These are phyloP conservation scores for Ilyonectria destructans DNA, from an alignment of 2,329 filamentous ascomycete genomes.

Conservation along the genomic window DNA sequence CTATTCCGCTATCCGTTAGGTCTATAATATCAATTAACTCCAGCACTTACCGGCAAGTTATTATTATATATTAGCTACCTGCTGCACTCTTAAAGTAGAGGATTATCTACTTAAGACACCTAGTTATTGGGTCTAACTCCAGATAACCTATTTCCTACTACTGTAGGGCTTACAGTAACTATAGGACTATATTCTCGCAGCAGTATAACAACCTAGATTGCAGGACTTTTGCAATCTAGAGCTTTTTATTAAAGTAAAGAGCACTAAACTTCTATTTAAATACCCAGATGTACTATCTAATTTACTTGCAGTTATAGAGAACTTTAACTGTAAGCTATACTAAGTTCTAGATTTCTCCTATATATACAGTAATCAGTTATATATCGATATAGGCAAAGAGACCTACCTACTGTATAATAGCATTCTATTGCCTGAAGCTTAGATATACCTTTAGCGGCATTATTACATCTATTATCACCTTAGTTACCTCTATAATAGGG, in stretches of 20 bases:
- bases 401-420: too few species aligned
- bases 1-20: conserved; percentile 24
- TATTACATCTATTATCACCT: too few species aligned
- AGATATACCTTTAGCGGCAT: too few species aligned
- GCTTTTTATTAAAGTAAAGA: not conserved
- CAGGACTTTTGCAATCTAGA: conserved; percentile 13
- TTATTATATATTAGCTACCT: conserved; percentile 29
- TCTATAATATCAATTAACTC: conserved; percentile 23
- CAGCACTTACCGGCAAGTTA: conserved; percentile 32
- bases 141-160: conserved; percentile 30
- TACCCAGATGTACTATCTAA: too few species aligned
- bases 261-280: too few species aligned
- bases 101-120: conserved; percentile 14
- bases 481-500: too few species aligned
- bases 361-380: too few species aligned
- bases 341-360: too few species aligned
- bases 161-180: conserved; percentile 22
- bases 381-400: too few species aligned
- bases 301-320: too few species aligned
- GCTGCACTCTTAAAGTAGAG: not conserved
- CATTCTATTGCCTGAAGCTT: too few species aligned
- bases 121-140: conserved; percentile 20
- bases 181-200: conserved; percentile 18
- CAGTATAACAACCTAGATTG: conserved; percentile 1
- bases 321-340: too few species aligned